Base-by-base conservation (phyloP, 495 filamentous ascomycete genomes). In the Penicillium waksmanii region DNA sequence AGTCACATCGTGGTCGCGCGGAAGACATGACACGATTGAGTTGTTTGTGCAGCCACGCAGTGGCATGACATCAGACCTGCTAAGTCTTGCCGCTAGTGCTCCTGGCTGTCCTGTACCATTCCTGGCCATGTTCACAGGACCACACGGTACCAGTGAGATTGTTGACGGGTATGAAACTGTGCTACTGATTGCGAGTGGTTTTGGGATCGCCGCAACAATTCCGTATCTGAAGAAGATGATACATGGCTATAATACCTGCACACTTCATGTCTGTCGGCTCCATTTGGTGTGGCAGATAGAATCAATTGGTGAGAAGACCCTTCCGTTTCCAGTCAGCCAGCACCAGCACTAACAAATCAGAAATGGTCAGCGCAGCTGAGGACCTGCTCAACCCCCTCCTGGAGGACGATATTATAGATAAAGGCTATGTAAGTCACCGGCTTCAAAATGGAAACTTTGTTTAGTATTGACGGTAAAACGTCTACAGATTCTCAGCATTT, bases 231-330 rank as follows among this genome's bases (percentile, higher is more conserved):
- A 68, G 62, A 60, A 74, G 46, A 56, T 72, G 8, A 66, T 77
- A 34, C 55, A 69, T 53, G 58, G 68, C 5, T 75, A 70, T 47
- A 69, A 74, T 34, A 66, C 56, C 27, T 70, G 34, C 35, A 58
- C 69, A 19, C 56, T 53, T 11, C 46, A 61, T 13, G 60, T 62
- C 47, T 61, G 61, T 18, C 63, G 66, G 40, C 56, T 76, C 12
- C 60, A 72, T 63, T 47, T 78, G 18, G 65, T 78, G 7, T 77
- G 64, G 68, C 58, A 76, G 40, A 35, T 77, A 35, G 46, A 68
- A 40, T 43, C 13, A 43, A 43, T 43, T 12, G 8, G 13, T 13
- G 8, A 43, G n/a, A 43, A 13, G 40, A 67, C 27, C 40, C 40
- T 43, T 17, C 3, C 5, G 40, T 31, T 48, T 55, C 33, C 23